Percentiles rank a stretch among this genome's conserved stretches.
Evolutionary conservation across 2,329 filamentous ascomycete genomes (phyloP).

Genomic region (Pseudogymnoascus sp.): DNA sequence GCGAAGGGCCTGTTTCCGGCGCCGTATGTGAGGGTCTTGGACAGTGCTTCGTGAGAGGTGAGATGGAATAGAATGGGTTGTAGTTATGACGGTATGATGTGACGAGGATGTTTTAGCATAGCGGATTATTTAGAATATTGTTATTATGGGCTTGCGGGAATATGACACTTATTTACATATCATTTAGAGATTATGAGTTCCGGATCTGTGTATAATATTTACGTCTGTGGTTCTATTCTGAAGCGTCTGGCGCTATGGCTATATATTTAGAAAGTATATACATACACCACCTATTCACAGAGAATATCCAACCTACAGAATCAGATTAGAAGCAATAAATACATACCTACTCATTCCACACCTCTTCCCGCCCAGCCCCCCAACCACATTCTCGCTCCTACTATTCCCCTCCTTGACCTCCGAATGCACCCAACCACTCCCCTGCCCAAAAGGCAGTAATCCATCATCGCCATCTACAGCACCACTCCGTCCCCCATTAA

Average conservation of each 20-base stretch:
- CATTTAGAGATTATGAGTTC: background rate
- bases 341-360: constrained; percentile 20
- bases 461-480: constrained; percentile 18
- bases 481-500: constrained; percentile 6
- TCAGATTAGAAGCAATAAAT: constrained; percentile 1
- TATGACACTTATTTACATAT: background rate
- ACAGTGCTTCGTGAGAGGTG: background rate
- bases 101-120: background rate
- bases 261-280: background rate
- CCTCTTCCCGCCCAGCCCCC: constrained; percentile 15
- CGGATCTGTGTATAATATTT: background rate
- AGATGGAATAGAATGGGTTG: background rate
- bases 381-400: constrained; percentile 26
- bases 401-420: constrained; percentile 25
- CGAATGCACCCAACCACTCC: constrained; percentile 24
- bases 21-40: constrained; percentile 55
- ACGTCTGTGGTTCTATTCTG: background rate
- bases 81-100: constrained; percentile 2
- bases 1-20: constrained; percentile 71
- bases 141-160: background rate
- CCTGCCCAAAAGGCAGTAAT: constrained; percentile 2
- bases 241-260: background rate
- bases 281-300: background rate
- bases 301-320: background rate
- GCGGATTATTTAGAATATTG: constrained; percentile 3